These are phyloP conservation scores for Pyricularia pennisetigena DNA, from an alignment of 2,329 filamentous ascomycete species.

Conservation along the genomic window DNA sequence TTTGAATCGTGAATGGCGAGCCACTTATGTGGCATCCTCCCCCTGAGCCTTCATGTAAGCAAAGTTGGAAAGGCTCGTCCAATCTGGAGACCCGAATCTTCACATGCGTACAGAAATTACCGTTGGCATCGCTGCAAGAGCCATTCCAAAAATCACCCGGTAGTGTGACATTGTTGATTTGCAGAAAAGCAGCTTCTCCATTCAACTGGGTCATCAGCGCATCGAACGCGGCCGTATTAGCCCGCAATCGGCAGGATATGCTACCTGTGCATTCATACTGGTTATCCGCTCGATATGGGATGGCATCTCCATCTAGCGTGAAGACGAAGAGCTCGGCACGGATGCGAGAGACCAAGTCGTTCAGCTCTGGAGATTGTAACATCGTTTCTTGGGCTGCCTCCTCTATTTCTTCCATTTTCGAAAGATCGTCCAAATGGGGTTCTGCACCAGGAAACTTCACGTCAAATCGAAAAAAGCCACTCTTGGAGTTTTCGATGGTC, in stretches of 20 bases:
- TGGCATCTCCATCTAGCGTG: not conserved
- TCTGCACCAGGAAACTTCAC: not conserved
- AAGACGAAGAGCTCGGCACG: not conserved
- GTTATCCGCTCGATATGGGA: not conserved
- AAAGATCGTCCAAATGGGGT: not conserved
- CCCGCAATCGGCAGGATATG: not conserved
- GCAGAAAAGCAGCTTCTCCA: not conserved
- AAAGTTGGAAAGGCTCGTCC: not conserved
- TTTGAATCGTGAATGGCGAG: not conserved
- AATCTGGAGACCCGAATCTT: constrained; percentile 1
- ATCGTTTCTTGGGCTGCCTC: not conserved
- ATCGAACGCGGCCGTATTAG: not conserved
- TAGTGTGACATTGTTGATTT: constrained; percentile 1
- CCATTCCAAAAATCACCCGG: not conserved
- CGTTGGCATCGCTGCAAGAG: not conserved
- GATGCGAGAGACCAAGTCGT: not conserved
- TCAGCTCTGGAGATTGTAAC: not conserved
- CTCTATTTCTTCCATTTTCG: not conserved
- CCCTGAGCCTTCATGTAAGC: not conserved
- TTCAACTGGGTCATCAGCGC: not conserved
- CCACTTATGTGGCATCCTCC: not conserved
- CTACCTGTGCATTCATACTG: not conserved
- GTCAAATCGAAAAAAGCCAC: not conserved
- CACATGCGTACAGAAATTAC: not conserved
- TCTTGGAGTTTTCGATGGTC: not conserved